Percentiles rank a stretch among this genome's conserved stretches.
These are phyloP conservation scores for Pseudocercospora fijiensis DNA, from an alignment of 2,329 filamentous ascomycete genomes.

Conservation along the genomic window DNA sequence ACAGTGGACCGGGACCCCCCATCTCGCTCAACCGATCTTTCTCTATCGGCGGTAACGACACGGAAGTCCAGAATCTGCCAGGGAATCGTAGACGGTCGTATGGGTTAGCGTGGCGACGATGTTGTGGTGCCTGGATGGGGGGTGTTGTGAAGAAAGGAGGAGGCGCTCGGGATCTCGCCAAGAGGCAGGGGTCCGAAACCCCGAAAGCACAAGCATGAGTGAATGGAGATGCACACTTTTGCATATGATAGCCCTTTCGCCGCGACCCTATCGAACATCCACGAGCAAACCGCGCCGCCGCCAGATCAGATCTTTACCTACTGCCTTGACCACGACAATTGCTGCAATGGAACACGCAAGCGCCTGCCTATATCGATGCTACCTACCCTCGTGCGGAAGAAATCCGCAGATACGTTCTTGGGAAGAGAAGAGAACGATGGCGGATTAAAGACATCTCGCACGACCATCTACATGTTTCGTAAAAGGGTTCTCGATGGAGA, in stretches of 20 bases:
- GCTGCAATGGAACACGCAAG: neutral
- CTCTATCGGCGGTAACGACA: slow-evolving; percentile 31
- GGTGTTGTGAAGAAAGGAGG: neutral
- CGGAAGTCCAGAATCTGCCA: slow-evolving; percentile 43
- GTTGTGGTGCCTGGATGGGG: neutral
- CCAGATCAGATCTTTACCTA: neutral
- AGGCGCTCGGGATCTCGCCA: neutral
- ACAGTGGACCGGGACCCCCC: slow-evolving; percentile 27
- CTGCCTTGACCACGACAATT: neutral
- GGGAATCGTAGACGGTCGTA: too few relatives aligned
- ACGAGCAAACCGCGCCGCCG: neutral
- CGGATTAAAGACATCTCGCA: too few relatives aligned
- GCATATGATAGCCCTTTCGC: too few relatives aligned
- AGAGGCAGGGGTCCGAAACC: neutral
- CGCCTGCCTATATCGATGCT: neutral
- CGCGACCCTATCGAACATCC: too few relatives aligned
- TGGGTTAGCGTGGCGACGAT: neutral
- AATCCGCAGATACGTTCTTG: too few relatives aligned
- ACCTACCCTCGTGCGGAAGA: too few relatives aligned
- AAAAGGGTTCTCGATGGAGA: too few relatives aligned
- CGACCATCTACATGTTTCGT: too few relatives aligned
- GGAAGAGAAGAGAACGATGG: too few relatives aligned
- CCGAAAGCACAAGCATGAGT: neutral
- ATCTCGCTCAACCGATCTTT: slow-evolving; percentile 45
- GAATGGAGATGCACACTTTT: neutral